Evolutionary conservation across 345 rosid species (phyloP).

Genomic region (Eucalyptus cladocalyx): DNA sequence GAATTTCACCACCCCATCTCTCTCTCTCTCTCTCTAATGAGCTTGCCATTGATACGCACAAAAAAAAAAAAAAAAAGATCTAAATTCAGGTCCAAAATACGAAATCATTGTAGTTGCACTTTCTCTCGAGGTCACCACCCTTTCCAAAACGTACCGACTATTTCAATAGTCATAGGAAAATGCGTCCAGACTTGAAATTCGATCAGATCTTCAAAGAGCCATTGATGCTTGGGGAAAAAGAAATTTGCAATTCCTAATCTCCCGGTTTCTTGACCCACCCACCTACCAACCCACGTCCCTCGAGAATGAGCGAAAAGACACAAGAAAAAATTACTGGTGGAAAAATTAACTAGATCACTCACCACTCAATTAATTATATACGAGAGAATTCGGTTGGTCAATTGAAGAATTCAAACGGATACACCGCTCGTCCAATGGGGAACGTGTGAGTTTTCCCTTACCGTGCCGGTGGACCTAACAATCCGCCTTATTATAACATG

Average conservation of each 20-base stretch:
- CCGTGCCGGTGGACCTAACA: background rate
- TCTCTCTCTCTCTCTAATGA: background rate
- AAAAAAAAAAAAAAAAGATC: background rate
- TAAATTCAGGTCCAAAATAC: background rate
- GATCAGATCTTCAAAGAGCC: background rate
- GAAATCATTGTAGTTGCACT: background rate
- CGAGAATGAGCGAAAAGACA: background rate
- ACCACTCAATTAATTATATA: background rate
- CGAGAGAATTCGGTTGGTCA: background rate
- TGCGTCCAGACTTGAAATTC: background rate
- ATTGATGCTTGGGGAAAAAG: background rate
- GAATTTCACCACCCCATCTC: background rate
- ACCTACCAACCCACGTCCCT: background rate
- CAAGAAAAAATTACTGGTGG: background rate
- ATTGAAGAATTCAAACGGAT: background rate
- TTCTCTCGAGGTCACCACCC: background rate
- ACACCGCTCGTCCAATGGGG: background rate
- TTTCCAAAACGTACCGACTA: background rate
- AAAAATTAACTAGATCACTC: background rate
- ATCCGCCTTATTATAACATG: background rate
- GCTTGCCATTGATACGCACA: background rate
- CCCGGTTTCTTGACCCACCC: background rate
- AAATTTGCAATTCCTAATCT: background rate
- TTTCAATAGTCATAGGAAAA: background rate
- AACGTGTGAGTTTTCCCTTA: background rate